These are phyloP conservation scores for Colletotrichum magnum DNA, from an alignment of 2,329 filamentous ascomycete genomes.

Conservation along the genomic window DNA sequence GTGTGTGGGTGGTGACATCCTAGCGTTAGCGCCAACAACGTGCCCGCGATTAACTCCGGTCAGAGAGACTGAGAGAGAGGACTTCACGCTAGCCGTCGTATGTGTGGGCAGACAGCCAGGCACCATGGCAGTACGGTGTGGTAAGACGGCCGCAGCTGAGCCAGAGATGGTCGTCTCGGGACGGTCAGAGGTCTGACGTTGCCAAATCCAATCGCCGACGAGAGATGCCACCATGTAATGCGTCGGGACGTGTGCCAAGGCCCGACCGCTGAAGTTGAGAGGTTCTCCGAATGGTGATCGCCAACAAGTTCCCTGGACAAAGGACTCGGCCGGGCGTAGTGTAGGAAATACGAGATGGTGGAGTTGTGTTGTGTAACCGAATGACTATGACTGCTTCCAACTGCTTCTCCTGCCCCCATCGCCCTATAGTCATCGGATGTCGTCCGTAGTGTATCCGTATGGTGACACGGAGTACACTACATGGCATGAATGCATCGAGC, in stretches of 20 bases:
- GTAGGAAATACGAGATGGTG: constrained; percentile 29
- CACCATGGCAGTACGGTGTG: constrained; percentile 2
- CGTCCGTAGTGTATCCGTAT: background rate
- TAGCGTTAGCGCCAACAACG: constrained; percentile 22
- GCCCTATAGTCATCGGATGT: background rate
- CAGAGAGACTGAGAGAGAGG: background rate
- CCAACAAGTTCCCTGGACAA: constrained; percentile 16
- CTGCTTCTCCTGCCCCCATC: background rate
- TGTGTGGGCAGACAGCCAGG: background rate
- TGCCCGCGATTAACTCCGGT: background rate
- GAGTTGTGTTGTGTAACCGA: constrained; percentile 25
- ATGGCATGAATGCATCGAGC: constrained; percentile 18
- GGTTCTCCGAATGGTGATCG: constrained; percentile 27
- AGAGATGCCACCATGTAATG: constrained; percentile 19
- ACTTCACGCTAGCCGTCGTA: background rate
- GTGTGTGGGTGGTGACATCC: constrained; percentile 2
- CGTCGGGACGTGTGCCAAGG: constrained; percentile 34
- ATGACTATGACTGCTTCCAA: background rate
- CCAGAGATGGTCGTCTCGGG: constrained; percentile 1
- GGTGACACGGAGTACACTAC: background rate
- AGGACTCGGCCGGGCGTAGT: constrained; percentile 20
- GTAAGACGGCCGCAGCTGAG: constrained; percentile 23
- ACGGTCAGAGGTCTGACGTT: constrained; percentile 11
- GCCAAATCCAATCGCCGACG: constrained; percentile 1
- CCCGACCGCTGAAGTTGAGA: constrained; percentile 3